Evolutionary conservation across 345 rosid genomes (phyloP).

Genomic region (Gossypium turneri): DNA sequence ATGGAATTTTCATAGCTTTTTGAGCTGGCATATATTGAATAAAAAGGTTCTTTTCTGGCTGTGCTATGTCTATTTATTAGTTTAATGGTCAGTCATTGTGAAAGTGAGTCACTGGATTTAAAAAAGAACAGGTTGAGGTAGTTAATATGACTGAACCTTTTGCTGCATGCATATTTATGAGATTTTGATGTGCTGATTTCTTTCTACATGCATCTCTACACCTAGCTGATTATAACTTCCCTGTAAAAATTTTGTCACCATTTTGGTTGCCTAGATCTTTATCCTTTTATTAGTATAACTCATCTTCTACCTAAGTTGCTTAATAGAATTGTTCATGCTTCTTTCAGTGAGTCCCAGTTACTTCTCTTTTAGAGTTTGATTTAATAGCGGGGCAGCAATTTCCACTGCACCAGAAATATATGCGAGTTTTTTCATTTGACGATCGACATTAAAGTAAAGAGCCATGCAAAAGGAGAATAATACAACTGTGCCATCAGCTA

Average conservation of each 20-base stretch:
- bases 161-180: neutral
- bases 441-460: constrained; percentile 12
- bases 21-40: neutral
- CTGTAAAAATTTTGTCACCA: neutral
- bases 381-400: constrained; percentile 17
- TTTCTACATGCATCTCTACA: too few species aligned
- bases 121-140: neutral
- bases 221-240: neutral
- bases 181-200: neutral
- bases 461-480: constrained; percentile 63
- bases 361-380: neutral
- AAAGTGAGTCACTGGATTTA: neutral
- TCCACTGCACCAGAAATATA: neutral
- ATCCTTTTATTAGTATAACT: neutral
- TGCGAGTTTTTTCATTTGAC: constrained; percentile 9
- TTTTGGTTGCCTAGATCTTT: constrained; percentile 1
- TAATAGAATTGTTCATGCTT: neutral
- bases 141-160: neutral
- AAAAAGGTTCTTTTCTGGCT: neutral
- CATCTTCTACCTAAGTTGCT: neutral
- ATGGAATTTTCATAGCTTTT: neutral
- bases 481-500: constrained; percentile 39
- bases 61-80: neutral
- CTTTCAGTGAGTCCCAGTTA: neutral
- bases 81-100: neutral